Evolutionary conservation across 2,329 filamentous ascomycete genomes (phyloP), one percentile per base, ranked within the genome.

Genomic region (Emmonsia crescens): DNA sequence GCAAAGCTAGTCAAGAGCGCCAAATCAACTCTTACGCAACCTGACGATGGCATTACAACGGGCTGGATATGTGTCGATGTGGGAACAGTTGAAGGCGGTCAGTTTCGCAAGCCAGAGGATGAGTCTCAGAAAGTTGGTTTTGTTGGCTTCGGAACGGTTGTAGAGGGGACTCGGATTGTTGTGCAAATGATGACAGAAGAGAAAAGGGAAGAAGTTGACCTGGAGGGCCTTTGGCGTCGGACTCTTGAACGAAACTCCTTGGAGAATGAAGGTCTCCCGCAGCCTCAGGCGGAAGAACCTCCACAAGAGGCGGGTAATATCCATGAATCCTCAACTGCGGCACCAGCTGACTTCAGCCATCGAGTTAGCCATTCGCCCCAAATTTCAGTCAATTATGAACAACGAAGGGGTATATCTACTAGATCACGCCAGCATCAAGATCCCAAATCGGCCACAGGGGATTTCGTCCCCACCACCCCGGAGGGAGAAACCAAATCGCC

Each of bases 31-130:
- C 66, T 75, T 8, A 73, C 76, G 46, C 79, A 84, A 5, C 83
- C 84, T 12, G 92, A 96, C 68, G 90, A 96, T 70, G 93, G 92
- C 2, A 89, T 96, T 59, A 87, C 88, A 14, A 96, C 93, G 0
- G 92, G 91, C 10, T 99, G 94, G 94, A 88, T 99, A 24, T 99
- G 94, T 74, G 89, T 97, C 64, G 95, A 96, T 71, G 83, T 94
- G 10, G 90, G 89, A 4, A 83, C 83, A 19, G 81, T 91, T 0
- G 83, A 87, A 51, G 82, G 83, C 27, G 78, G 80, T 14, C 40
- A 70, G 71, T 54, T 67, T 38, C 62, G 66, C 10, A 68, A 65
- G 27, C 68, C 70, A 19, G 64, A 66, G 12, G 57, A 58, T 3
- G 46, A 19, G 16, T 16, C 33, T 40, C 57, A 59, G 31, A 57